phyloP scores from a whole-genome alignment of 192 early-diverging fungal genomes.

The Chytriomyces sp. region DNA sequence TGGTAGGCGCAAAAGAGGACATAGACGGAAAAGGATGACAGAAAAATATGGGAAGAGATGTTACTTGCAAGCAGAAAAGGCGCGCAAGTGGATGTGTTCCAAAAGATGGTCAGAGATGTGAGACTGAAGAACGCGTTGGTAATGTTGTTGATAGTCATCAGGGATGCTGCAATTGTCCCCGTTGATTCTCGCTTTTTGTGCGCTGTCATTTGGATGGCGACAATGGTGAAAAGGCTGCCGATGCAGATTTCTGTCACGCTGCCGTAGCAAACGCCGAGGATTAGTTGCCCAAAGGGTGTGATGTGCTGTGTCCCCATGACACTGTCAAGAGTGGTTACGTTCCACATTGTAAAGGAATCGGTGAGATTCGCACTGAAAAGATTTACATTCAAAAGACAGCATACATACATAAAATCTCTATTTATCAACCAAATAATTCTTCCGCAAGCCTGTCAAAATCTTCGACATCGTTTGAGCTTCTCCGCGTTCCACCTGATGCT shows the following conservation, averaged over 20 bases:
- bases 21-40: background rate
- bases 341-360: too few species aligned
- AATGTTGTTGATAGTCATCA: background rate
- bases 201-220: background rate
- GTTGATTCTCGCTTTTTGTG: background rate
- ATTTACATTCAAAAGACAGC: too few species aligned
- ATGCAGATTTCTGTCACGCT: background rate
- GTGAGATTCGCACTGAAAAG: too few species aligned
- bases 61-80: background rate
- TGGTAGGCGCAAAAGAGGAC: background rate
- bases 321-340: too few species aligned
- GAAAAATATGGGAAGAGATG: background rate
- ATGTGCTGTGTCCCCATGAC: too few species aligned
- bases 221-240: background rate
- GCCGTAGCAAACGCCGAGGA: background rate
- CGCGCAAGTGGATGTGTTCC: background rate
- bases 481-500: background rate
- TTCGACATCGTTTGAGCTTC: background rate
- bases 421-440: slow-evolving; percentile 3
- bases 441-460: slow-evolving; percentile 7
- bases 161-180: background rate
- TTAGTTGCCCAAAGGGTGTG: too few species aligned
- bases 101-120: background rate
- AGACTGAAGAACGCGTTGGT: background rate
- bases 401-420: too few species aligned